Evolutionary conservation across 2,329 filamentous ascomycete genomes (phyloP), one percentile per base, ranked within the genome.

Genomic region (Colletotrichum gloeosporioides): DNA sequence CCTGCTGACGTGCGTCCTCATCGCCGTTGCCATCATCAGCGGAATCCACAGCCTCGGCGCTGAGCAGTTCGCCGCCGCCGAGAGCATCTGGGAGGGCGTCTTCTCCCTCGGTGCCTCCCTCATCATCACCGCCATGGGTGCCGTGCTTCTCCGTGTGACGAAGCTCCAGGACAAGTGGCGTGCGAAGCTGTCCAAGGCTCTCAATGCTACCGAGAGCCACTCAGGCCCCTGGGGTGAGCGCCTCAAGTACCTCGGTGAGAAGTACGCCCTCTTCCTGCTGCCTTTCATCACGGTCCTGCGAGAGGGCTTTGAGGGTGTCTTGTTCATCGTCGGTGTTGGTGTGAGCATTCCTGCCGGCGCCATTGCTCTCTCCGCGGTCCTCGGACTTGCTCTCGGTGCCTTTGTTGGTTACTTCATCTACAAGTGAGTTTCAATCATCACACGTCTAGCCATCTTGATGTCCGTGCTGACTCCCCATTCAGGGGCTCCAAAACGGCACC

Each of bases 271-370:
- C 90, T 95, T 96, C 82, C 83, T 95, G 57, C 87, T 96, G 57
- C 95, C 95, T 0, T 95, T 96, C 83, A 89, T 96, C 81, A 96
- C 95, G 0, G 93, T 95, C 8, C 86, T 96, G 22, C 88, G 95
- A 27, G 95, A 96, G 82, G 95, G 94, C 6, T 89, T 96, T 16
- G 95, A 96, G 81, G 94, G 93, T 1, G 91, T 96, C 16, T 89
- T 96, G n/a, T 96, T 95, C 84, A 91, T 96, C 63, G 93, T 93
- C 44, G 95, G 95, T 34, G 94, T 96, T 6, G 92, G 92, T 6
- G 89, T 96, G 32, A 90, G 91, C 2, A 85, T 92, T 7, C 93
- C 94, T 1, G 93, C 93, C 1, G 89, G 89, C 3, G 88, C 94
- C 2, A 93, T 96, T 71, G 94, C 94, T 1, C 84, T 96, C 2